phyloP scores from a whole-genome alignment of 352 stramenopile species.

The Paralagenidium karlingii region DNA sequence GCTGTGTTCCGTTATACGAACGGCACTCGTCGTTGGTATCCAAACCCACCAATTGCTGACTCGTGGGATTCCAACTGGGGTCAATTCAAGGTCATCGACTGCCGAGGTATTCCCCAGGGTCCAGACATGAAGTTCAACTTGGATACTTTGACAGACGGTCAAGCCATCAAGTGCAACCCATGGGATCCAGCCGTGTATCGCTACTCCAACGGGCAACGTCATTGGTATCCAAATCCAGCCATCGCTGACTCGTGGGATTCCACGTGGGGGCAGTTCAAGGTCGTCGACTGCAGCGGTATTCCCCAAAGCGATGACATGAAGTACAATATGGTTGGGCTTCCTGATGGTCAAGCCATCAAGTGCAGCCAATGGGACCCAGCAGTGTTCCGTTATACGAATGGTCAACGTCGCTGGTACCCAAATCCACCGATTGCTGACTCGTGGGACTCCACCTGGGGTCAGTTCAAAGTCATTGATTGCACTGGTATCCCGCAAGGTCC shows the following conservation, averaged over 20 bases:
- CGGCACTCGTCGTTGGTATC: neutral
- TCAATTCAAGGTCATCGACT: neutral
- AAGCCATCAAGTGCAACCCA: no score
- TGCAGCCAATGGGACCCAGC: neutral
- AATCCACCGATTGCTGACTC: slow-evolving; percentile 1
- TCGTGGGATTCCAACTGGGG: slow-evolving; percentile 2
- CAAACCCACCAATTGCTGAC: neutral
- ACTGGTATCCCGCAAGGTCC: slow-evolving; percentile 1
- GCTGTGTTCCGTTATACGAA: neutral
- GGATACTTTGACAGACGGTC: no score
- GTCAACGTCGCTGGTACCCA: slow-evolving; percentile 1
- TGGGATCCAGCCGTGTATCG: no score
- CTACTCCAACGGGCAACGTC: no score
- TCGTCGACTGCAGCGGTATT: neutral
- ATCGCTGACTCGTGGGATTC: no score
- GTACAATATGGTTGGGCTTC: slow-evolving; percentile 2
- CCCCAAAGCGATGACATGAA: slow-evolving; percentile 1
- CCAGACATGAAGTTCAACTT: no score
- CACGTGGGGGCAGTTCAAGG: neutral
- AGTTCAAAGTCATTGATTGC: neutral
- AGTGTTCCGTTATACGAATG: slow-evolving; percentile 4
- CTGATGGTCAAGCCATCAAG: neutral
- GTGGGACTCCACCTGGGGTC: slow-evolving; percentile 5
- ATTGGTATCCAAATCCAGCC: no score
- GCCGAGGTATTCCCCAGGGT: neutral